These are phyloP conservation scores for Penicillium crystallinum DNA, from an alignment of 495 filamentous ascomycete genomes.

Conservation along the genomic window DNA sequence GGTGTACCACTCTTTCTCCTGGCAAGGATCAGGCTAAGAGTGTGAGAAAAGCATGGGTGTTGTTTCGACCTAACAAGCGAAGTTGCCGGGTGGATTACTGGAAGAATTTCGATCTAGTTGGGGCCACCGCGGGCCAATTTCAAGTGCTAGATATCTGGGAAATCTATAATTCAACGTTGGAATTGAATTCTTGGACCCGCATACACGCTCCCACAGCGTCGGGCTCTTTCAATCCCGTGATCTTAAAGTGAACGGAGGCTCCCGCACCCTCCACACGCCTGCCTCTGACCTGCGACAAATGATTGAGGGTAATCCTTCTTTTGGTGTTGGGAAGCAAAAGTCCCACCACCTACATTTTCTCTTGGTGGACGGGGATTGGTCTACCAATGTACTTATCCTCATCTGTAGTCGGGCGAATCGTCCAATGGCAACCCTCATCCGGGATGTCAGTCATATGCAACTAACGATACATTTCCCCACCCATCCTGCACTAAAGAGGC, in stretches of 20 bases:
- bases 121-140: slow-evolving; percentile 6
- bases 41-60: slow-evolving; percentile 12
- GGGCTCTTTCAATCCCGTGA: slow-evolving; percentile 44
- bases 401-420: slow-evolving; percentile 20
- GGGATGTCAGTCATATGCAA: slow-evolving; percentile 31
- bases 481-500: slow-evolving; percentile 8
- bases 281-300: slow-evolving; percentile 37
- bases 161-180: slow-evolving; percentile 33
- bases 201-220: slow-evolving; percentile 35
- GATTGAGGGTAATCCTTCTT: slow-evolving; percentile 18
- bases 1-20: slow-evolving; percentile 23
- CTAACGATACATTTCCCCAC: slow-evolving; percentile 25
- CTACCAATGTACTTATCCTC: slow-evolving; percentile 18
- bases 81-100: slow-evolving; percentile 9
- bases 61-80: slow-evolving; percentile 28
- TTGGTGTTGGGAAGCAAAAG: slow-evolving; percentile 29
- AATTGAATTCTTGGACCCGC: slow-evolving; percentile 43
- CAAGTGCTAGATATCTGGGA: slow-evolving; percentile 4
- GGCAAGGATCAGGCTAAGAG: slow-evolving; percentile 28
- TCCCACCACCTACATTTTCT: slow-evolving; percentile 15
- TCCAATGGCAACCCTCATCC: slow-evolving; percentile 29
- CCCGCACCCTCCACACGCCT: slow-evolving; percentile 35
- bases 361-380: slow-evolving; percentile 32
- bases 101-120: not conserved
- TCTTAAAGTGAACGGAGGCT: slow-evolving; percentile 35